Conservation (phyloP, 2,329 filamentous ascomycete genomes). For the Myotisia sp. region DNA sequence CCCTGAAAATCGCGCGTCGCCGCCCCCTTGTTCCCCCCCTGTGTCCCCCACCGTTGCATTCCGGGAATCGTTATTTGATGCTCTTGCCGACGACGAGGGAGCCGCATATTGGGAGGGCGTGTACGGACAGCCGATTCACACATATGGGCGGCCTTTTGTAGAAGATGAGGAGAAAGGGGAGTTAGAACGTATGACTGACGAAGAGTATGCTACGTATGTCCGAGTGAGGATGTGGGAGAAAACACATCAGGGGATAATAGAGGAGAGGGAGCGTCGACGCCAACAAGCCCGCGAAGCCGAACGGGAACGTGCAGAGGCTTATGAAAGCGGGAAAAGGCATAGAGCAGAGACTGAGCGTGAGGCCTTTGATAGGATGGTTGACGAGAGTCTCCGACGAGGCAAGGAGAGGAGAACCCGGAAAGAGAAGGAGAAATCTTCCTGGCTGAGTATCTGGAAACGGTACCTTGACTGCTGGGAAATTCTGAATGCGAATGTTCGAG, state of each 20-base stretch:
- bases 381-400: conserved; percentile 52
- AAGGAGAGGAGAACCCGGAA: conserved; percentile 46
- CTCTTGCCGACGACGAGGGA: conserved; percentile 90
- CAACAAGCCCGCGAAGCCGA: conserved; percentile 38
- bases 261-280: conserved; percentile 54
- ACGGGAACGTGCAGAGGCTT: conserved; percentile 29
- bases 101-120: conserved; percentile 89
- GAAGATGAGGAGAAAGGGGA: conserved; percentile 38
- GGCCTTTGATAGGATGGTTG: conserved; percentile 48
- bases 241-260: conserved; percentile 67
- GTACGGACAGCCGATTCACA: conserved; percentile 90
- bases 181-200: conserved; percentile 77
- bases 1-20: conserved; percentile 5
- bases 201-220: conserved; percentile 80
- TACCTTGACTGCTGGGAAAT: conserved; percentile 53
- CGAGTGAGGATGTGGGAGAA: conserved; percentile 90
- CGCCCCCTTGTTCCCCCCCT: conserved; percentile 7
- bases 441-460: conserved; percentile 47
- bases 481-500: conserved; percentile 23
- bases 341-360: conserved; percentile 21
- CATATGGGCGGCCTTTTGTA: conserved; percentile 45
- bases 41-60: conserved; percentile 65
- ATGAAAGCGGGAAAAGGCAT: conserved; percentile 13
- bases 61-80: conserved; percentile 87
- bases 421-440: conserved; percentile 23